Base-by-base conservation (phyloP, 2,329 filamentous ascomycete species). In the Trichophaea hybrida region DNA sequence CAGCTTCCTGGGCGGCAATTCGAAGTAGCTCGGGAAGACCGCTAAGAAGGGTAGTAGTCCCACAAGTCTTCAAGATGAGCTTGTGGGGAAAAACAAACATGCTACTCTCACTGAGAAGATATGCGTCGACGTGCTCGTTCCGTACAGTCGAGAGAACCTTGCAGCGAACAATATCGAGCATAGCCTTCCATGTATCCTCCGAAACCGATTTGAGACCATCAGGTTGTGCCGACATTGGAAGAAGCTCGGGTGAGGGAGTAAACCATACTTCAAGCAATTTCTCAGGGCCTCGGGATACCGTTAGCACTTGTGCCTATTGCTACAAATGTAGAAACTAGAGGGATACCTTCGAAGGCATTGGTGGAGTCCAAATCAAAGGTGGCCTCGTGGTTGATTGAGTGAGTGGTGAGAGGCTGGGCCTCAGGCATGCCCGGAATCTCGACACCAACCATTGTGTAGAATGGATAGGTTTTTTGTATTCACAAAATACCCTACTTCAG, bases 81-180 rank as follows among this genome's bases (percentile, higher is more conserved):
- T 98, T 98, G 80, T 98, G 93, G n/a, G 90, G 89, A 74, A 95
- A 98, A 68, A 98, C 88, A 72, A 98, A 98, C 90, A 98, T 95
- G 85, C 93, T 97, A 44, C 93, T 97, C 75, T 98, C 93, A 64
- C 93, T 98, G 59, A 98, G 79, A 5, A 98, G 82, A 72, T 98
- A 98, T 66, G 93, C 91, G 71, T 98, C 93, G 68, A 97, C 86
- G 71, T 91, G 84, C 65, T 95, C 89, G 31, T 91, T 95, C 71
- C 91, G 84, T 65, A 98, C 81, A 64, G 95, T 85, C 3, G 93
- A 98, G 59, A 98, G 78, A 58, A 98, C 89, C 76, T 98, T 93
- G 83, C 93, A 98, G 73, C 96, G 94, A 74, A 98, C 93, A 70
- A 96, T 80, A 72, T 98, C 93, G 61, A 98, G 81, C 93, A 98